These are phyloP conservation scores for Teunomyces gatunensis DNA, from an alignment of 805 yeast genomes.

Conservation along the genomic window DNA sequence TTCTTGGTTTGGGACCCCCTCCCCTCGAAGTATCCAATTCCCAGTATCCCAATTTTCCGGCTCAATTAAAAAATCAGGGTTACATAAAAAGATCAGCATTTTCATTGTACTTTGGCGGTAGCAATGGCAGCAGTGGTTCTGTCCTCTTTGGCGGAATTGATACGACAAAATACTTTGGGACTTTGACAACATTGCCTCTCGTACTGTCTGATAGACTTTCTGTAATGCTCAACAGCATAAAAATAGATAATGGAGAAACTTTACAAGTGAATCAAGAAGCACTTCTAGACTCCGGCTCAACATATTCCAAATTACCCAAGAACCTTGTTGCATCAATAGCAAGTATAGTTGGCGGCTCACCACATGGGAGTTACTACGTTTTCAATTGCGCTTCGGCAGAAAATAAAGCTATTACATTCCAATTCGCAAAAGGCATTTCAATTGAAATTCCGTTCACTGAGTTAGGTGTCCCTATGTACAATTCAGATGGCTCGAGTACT, in stretches of 20 bases:
- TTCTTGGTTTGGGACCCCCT: constrained; percentile 1
- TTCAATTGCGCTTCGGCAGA: constrained; percentile 1
- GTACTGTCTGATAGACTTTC: constrained; percentile 1
- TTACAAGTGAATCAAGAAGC: constrained; percentile 7
- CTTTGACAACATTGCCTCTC: constrained; percentile 10
- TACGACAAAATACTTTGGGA: constrained; percentile 18
- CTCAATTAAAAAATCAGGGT: constrained; percentile 25
- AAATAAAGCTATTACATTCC: constrained; percentile 3
- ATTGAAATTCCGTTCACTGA: constrained; percentile 7
- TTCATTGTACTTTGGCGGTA: constrained; percentile 24
- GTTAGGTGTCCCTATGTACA: not conserved
- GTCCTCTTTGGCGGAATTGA: constrained; percentile 32
- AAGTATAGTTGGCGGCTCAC: constrained; percentile 10
- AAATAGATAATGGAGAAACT: not conserved
- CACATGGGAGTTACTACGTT: not conserved
- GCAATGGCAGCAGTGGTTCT: constrained; percentile 17
- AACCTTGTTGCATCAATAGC: constrained; percentile 10
- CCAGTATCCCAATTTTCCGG: constrained; percentile 15
- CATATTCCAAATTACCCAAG: constrained; percentile 16
- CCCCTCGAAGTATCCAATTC: not conserved
- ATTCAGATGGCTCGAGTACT: not conserved
- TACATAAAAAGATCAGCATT: constrained; percentile 20
- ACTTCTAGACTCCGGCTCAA: constrained; percentile 20
- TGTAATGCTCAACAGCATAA: not conserved
- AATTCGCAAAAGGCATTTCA: not conserved